These are phyloP conservation scores for Thermothelomyces thermophilus DNA, from an alignment of 2,329 filamentous ascomycete genomes.

Conservation along the genomic window DNA sequence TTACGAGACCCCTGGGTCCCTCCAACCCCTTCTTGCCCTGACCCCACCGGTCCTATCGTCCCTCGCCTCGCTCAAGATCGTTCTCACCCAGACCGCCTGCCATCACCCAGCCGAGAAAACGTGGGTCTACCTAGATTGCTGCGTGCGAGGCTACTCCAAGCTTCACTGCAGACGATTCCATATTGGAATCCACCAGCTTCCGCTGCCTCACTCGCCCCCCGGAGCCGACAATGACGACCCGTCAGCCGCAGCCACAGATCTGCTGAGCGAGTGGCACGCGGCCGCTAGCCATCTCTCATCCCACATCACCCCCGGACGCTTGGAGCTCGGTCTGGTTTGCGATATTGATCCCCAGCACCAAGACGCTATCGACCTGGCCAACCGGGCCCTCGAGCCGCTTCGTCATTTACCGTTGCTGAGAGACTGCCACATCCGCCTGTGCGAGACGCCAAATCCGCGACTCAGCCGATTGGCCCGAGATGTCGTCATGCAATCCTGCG, in stretches of 20 bases:
- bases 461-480: no score
- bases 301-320: neutral
- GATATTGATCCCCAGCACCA: constrained; percentile 5
- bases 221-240: neutral
- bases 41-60: constrained; percentile 5
- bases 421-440: constrained; percentile 14
- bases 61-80: constrained; percentile 13
- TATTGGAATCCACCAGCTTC: neutral
- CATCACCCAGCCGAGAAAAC: neutral
- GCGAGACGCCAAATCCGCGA: constrained; percentile 9
- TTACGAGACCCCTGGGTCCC: neutral
- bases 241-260: neutral
- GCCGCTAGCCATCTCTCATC: constrained; percentile 5
- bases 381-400: constrained; percentile 3
- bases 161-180: neutral
- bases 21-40: constrained; percentile 11
- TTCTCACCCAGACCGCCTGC: constrained; percentile 11
- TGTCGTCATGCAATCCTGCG: constrained; percentile 10
- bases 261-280: constrained; percentile 11
- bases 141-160: neutral
- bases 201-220: neutral
- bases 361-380: neutral
- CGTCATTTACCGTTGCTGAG: constrained; percentile 10
- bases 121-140: neutral
- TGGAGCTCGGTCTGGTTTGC: constrained; percentile 14